These are phyloP conservation scores for Cystobasidiopsis lactophilus DNA, from an alignment of 768 basidiomycete genomes.

Conservation along the genomic window DNA sequence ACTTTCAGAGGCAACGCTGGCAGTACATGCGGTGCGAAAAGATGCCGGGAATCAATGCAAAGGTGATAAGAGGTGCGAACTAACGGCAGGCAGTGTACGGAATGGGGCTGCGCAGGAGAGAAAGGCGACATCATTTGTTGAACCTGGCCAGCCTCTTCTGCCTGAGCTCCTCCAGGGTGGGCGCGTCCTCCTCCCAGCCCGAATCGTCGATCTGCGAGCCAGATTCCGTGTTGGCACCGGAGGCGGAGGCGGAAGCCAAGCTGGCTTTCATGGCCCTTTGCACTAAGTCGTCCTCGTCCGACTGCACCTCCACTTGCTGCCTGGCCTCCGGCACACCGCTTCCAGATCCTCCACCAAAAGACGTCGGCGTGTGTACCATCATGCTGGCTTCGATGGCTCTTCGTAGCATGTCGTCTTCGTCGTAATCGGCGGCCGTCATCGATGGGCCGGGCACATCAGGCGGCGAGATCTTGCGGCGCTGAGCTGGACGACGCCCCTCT, in stretches of 20 bases:
- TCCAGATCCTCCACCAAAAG: not conserved
- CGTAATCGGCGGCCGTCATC: too few relatives aligned
- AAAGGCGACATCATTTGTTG: too few relatives aligned
- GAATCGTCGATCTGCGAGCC: not conserved
- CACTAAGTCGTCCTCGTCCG: not conserved
- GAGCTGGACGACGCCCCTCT: not conserved
- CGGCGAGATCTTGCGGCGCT: not conserved
- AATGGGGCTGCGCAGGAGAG: too few relatives aligned
- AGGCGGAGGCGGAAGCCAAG: not conserved
- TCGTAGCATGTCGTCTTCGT: too few relatives aligned
- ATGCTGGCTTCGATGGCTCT: too few relatives aligned
- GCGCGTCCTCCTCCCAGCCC: constrained; percentile 1
- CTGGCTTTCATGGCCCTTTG: not conserved
- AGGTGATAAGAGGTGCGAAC: too few relatives aligned
- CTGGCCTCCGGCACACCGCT: not conserved
- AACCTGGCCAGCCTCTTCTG: constrained; percentile 3
- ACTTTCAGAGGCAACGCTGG: too few relatives aligned
- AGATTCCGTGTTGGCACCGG: not conserved
- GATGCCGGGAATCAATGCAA: too few relatives aligned
- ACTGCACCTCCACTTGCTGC: not conserved
- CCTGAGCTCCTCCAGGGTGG: constrained; percentile 3
- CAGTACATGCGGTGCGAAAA: too few relatives aligned
- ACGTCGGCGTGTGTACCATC: not conserved
- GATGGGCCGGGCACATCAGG: too few relatives aligned
- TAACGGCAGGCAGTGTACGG: too few relatives aligned